phyloP scores from a whole-genome alignment of 495 filamentous ascomycete species.

The Aspergillus haitiensis region DNA sequence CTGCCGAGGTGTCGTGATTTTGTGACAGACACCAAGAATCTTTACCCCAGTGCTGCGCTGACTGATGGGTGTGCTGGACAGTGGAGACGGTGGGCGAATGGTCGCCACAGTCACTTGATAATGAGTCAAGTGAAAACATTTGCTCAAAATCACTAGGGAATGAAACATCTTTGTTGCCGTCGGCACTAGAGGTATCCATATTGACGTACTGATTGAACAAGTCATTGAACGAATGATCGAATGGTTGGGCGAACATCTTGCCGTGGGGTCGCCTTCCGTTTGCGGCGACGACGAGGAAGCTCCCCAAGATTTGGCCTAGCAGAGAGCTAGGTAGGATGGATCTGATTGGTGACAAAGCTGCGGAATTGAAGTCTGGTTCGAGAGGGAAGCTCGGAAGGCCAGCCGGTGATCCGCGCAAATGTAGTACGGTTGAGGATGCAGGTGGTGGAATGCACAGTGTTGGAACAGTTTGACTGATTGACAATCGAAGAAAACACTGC shows the following conservation, averaged over 20 bases:
- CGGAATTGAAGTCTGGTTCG: slow-evolving; percentile 19
- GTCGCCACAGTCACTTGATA: slow-evolving; percentile 50
- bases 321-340: slow-evolving; percentile 10
- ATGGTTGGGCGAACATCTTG: slow-evolving; percentile 50
- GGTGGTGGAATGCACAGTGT: slow-evolving; percentile 28
- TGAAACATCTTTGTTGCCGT: slow-evolving; percentile 46
- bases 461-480: slow-evolving; percentile 39
- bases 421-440: slow-evolving; percentile 14
- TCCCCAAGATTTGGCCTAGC: slow-evolving; percentile 28
- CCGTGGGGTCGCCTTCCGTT: slow-evolving; percentile 44
- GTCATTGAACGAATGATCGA: slow-evolving; percentile 54
- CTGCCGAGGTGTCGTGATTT: slow-evolving; percentile 31
- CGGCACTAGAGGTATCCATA: slow-evolving; percentile 42
- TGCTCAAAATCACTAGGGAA: slow-evolving; percentile 48
- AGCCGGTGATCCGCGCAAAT: slow-evolving; percentile 24
- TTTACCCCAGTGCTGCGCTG: slow-evolving; percentile 43
- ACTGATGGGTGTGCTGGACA: slow-evolving; percentile 36
- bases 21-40: slow-evolving; percentile 42
- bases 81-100: slow-evolving; percentile 42
- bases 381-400: slow-evolving; percentile 17
- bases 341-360: slow-evolving; percentile 34
- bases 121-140: slow-evolving; percentile 43
- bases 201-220: slow-evolving; percentile 56
- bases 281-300: slow-evolving; percentile 37
- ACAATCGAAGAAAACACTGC: slow-evolving; percentile 51